Conservation (phyloP, 1,139 yeast genomes). For the Ogataea hybrid region DNA sequence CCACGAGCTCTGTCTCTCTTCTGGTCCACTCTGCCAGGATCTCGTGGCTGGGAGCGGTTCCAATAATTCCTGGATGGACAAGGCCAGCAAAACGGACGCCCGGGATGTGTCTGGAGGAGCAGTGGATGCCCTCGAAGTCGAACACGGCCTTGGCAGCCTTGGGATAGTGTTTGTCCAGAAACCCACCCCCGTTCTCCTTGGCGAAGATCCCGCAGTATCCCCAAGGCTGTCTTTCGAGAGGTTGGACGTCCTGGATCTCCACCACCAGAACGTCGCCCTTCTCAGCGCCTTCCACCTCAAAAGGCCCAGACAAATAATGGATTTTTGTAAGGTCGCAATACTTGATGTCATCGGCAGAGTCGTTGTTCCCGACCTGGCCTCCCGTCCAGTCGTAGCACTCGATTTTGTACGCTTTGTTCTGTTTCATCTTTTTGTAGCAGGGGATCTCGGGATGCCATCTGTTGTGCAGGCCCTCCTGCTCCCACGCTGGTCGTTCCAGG, state of each 20-base stretch:
- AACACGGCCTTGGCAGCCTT: conserved; percentile 50
- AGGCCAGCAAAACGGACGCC: conserved; percentile 43
- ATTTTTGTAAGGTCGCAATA: conserved; percentile 43
- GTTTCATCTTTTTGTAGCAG: conserved; percentile 37
- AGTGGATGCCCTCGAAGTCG: conserved; percentile 50
- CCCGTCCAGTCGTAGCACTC: conserved; percentile 57
- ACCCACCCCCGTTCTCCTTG: conserved; percentile 49
- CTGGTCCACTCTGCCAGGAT: conserved; percentile 43
- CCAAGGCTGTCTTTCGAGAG: conserved; percentile 51
- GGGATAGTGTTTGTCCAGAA: conserved; percentile 46
- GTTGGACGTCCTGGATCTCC: conserved; percentile 50
- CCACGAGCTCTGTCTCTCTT: conserved; percentile 38
- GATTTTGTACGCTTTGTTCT: conserved; percentile 43
- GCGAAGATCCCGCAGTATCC: conserved; percentile 50
- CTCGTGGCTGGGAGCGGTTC: conserved; percentile 46
- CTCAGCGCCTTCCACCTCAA: conserved; percentile 42
- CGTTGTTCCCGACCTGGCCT: conserved; percentile 46
- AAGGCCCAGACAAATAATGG: conserved; percentile 50
- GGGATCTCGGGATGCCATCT: conserved; percentile 56
- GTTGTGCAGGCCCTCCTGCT: conserved; percentile 46
- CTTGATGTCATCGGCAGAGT: conserved; percentile 45
- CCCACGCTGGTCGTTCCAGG: conserved; percentile 41
- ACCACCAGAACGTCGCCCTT: conserved; percentile 49
- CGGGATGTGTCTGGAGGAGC: conserved; percentile 48
- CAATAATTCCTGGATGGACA: conserved; percentile 50